A percentile compares a stretch with the other conserved stretches of the same genome.
Evolutionary conservation across 169 alveolate genomes (phyloP).

Genomic region (Plasmodium falciparum): DNA sequence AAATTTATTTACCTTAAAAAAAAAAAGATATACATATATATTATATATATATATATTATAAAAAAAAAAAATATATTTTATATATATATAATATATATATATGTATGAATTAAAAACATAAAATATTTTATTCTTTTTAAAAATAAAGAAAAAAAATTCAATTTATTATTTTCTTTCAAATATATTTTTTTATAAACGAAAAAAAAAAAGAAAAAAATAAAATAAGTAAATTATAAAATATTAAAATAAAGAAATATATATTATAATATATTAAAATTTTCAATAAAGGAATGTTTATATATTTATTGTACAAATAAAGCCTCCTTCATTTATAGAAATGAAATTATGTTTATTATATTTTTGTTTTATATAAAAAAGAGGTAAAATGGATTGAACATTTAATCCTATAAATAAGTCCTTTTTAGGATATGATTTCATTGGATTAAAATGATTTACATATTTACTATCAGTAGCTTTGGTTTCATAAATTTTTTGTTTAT

Average conservation of each 20-base stretch:
- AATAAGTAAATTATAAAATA: not conserved
- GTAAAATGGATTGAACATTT: conserved; percentile 75
- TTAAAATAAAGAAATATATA: conserved; percentile 15
- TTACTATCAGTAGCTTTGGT: conserved; percentile 54
- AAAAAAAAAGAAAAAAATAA: not conserved
- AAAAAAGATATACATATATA: no score
- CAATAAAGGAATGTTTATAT: conserved; percentile 22
- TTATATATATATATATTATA: no score
- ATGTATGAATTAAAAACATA: no score
- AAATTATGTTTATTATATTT: conserved; percentile 72
- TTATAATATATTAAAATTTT: not conserved
- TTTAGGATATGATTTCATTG: conserved; percentile 63
- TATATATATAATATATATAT: no score
- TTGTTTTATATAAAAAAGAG: conserved; percentile 72
- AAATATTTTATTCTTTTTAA: no score
- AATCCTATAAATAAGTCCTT: conserved; percentile 70
- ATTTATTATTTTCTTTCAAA: not conserved
- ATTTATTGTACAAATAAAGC: conserved; percentile 73
- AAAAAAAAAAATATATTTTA: no score
- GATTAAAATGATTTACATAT: conserved; percentile 62
- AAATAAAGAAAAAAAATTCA: not conserved
- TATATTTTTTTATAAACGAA: conserved; percentile 13
- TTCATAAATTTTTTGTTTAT: conserved; percentile 54
- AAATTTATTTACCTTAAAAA: no score
- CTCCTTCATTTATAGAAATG: conserved; percentile 75